A percentile compares a stretch with the other conserved stretches of the same genome.
Evolutionary conservation across 352 stramenopile genomes (phyloP).

Genomic region (Globisporangium mamillatum): DNA sequence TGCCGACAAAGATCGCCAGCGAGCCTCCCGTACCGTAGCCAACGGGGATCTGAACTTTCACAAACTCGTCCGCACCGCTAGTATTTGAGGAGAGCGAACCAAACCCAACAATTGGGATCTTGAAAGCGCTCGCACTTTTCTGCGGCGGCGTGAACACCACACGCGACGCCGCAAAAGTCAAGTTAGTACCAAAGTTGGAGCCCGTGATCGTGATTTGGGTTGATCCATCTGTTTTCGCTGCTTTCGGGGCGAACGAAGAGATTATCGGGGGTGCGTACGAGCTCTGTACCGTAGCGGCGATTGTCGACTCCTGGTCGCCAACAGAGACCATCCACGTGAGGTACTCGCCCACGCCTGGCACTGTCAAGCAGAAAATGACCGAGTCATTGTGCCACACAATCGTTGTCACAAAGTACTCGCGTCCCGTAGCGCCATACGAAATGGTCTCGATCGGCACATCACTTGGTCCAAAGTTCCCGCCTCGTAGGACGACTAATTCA

Average conservation of each 20-base stretch:
- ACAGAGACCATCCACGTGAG: slow-evolving; percentile 57
- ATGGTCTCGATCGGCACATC: slow-evolving; percentile 40
- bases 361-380: slow-evolving; percentile 46
- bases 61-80: slow-evolving; percentile 30
- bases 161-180: slow-evolving; percentile 34
- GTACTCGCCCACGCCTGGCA: slow-evolving; percentile 43
- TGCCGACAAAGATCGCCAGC: slow-evolving; percentile 37
- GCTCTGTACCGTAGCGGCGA: slow-evolving; percentile 30
- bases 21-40: slow-evolving; percentile 36
- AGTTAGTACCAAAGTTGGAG: slow-evolving; percentile 43
- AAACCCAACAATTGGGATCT: slow-evolving; percentile 39
- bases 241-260: slow-evolving; percentile 16
- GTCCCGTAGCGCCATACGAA: slow-evolving; percentile 53
- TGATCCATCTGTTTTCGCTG: slow-evolving; percentile 42
- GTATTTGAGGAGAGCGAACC: slow-evolving; percentile 20
- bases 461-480: slow-evolving; percentile 60
- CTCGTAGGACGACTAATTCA: slow-evolving; percentile 37
- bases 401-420: slow-evolving; percentile 42
- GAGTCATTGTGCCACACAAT: slow-evolving; percentile 57
- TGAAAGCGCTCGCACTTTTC: slow-evolving; percentile 26
- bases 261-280: slow-evolving; percentile 50
- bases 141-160: slow-evolving; percentile 48
- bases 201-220: slow-evolving; percentile 49
- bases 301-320: slow-evolving; percentile 44
- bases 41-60: slow-evolving; percentile 38